Base-by-base conservation (phyloP, 495 filamentous ascomycete species). In the Penicillium turbatum region DNA sequence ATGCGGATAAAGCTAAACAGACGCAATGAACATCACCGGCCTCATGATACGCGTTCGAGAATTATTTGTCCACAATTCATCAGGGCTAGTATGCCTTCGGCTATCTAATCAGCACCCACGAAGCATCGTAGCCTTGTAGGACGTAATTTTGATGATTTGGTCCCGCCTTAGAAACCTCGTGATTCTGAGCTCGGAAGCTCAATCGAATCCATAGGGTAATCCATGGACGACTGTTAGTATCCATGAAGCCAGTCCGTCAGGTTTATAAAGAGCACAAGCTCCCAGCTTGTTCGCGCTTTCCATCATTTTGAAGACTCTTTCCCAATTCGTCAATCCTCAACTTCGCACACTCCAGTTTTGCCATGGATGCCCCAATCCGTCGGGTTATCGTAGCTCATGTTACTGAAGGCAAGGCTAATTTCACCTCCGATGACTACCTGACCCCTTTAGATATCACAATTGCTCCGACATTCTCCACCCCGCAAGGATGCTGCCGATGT, bases 361-460 rank as follows among this genome's bases (percentile, higher is more conserved):
- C 16, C 19, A 61, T 64, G 61, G 54, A 64, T 34, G 45, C 48
- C 5, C 64, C 64, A 13, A 57, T 66, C 24, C 64, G 61, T 41
- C 61, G 61, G 11, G 48, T 66, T 8, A 53, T 66, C 27, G 56
- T 55, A 3, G 43, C 42, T 17, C 56, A 59, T 27, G 53, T 60
- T 34, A 12, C 57, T 29, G 43, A 62, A 16, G 61, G 64, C 27
- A 64, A 57, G 19, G 64, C 51, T 4, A 57, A 43, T 43, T 66
- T 66, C 27, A 48, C 58, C 15, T 55, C 61, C 2, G 64, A 64
- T 35, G 61, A 66, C 3, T 30, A 47, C 1, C 15, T 66, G 0
- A 64, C 55, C 3, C 64, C 64, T 0, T 64, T 64, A 39, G 64
- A 67, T 44, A 58, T 61, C 5, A 62, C 38, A 1, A 62, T 61